Evolutionary conservation across 108 stramenopile species (phyloP), one percentile per base, ranked within the genome.

Genomic region (Conticribra guillardii): DNA sequence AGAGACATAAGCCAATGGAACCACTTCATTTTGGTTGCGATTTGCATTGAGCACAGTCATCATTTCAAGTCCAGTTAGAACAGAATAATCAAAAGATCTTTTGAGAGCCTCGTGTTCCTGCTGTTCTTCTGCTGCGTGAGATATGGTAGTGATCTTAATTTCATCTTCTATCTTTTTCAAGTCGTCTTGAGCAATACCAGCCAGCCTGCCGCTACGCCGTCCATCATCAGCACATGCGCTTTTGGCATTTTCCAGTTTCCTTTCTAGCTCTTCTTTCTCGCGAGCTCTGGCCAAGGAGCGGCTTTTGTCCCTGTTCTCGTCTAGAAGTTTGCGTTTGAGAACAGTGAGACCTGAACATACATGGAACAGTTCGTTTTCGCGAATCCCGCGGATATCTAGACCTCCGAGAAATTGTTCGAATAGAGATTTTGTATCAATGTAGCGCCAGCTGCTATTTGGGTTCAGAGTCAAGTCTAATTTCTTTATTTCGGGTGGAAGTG

Each of bases 131-230:
- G 65, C 46, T 46, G 81, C 68, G 50, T 80, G 74, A 11, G 54
- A 37, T 48, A 66, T 60, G 22, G 64, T 50, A 56, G 84, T 45
- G 16, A 57, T 45, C 18, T 86, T 71, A 22, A 87, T 70, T 60
- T 85, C 83, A 18, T 51, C 62, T 61, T 84, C 77, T 9, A 87
- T 31, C 58, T 68, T 81, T 46, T 55, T 59, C 44, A 87, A 32
- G 33, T 90, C 92, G 49, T 87, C 83, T 54, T 80, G 76, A 27
- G 88, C 82, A 46, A 76, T 87, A 31, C 68, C 67, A 24, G 74
- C 85, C 51, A 94, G 67, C 18, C 92, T 74, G 8, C 89, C 92
- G 65, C 87, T 88, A 54, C 90, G 83, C 51, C 92, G 73, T 31
- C 80, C 84, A 31, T 76, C 69, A 60, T 84, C 82, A 45, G 59